Base-by-base conservation (phyloP, 805 yeast species). In the Schwanniomyces sp. region DNA sequence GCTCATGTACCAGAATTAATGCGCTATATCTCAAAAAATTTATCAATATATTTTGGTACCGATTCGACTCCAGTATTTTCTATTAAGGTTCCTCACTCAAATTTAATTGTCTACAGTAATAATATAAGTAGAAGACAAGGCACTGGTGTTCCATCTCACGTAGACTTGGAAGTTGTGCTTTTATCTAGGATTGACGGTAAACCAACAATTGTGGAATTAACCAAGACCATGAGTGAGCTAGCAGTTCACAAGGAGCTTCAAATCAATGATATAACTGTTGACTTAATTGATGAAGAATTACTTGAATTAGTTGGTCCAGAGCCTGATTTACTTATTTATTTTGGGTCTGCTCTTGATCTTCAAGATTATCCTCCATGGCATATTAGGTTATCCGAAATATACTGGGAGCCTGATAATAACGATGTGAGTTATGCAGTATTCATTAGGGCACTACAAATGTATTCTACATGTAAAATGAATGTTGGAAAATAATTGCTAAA, bases 341-440 rank as follows among this genome's bases (percentile, higher is more conserved):
- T 92, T 64, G 90, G 90, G 17, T 96, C 97, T n/a, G 75, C 77
- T 10, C 74, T 94, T 52, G 96, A 91, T 63, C 76, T 94, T 43
- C 96, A 91, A 66, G 97, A 96, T 14, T 94, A 85, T 65, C 98
- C 98, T 17, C 99, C 99, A 26, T 94, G 99, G 99, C 98, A 92
- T 62, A 81, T 90, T 30, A 80, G 99, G 52, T 78, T 95, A 45
- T 81, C 91, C 6, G 99, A 94, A 62, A 82, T 94, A 59, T 91
- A 85, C 68, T 88, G 95, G 88, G 92, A 90, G 61, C 86, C 86
- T 2, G 96, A 89, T 64, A 91, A 91, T 64, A 82, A 78, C 49
- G 82, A 79, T 46, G 96, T 90, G 41, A 79, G 82, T 32, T 91
- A 91, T 63, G 85, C 91, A 11, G 94, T 90, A 16, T 91, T 88